Conservation (phyloP, 2,329 filamentous ascomycete genomes). For the Albophoma yamanashiensis region DNA sequence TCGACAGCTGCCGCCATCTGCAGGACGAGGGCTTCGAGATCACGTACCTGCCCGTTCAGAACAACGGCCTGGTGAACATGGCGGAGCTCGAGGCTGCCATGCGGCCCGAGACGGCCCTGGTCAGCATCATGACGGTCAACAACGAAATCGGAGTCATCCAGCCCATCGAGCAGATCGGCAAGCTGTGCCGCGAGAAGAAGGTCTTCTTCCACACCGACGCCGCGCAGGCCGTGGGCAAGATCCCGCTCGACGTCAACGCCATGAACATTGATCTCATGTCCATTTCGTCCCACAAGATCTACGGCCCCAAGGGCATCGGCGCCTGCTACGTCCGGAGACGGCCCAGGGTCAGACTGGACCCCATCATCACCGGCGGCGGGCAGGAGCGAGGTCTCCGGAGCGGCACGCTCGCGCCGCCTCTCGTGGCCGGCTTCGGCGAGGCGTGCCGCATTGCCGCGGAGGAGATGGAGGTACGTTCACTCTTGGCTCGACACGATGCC, state of each 20-base stretch:
- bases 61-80: slow-evolving; percentile 76
- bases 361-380: slow-evolving; percentile 90
- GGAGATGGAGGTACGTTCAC: slow-evolving; percentile 72
- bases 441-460: slow-evolving; percentile 85
- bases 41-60: slow-evolving; percentile 89
- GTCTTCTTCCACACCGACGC: slow-evolving; percentile 97
- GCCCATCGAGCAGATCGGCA: slow-evolving; percentile 85
- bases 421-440: slow-evolving; percentile 90
- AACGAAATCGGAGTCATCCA: slow-evolving; percentile 99
- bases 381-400: slow-evolving; percentile 93
- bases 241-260: slow-evolving; percentile 89
- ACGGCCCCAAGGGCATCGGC: slow-evolving; percentile 93
- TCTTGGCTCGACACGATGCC: slow-evolving; percentile 39
- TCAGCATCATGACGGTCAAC: slow-evolving; percentile 98
- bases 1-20: slow-evolving; percentile 93
- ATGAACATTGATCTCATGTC: slow-evolving; percentile 99
- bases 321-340: slow-evolving; percentile 92
- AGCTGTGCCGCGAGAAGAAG: slow-evolving; percentile 82
- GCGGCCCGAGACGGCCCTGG: slow-evolving; percentile 78
- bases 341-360: slow-evolving; percentile 86
- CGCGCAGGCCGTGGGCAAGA: slow-evolving; percentile 97
- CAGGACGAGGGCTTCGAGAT: slow-evolving; percentile 95
- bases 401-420: slow-evolving; percentile 80
- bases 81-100: slow-evolving; percentile 80
- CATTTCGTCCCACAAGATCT: slow-evolving; percentile 97